phyloP scores from a whole-genome alignment of 805 yeast species.

The Cyberlindnera xylosilytica region DNA sequence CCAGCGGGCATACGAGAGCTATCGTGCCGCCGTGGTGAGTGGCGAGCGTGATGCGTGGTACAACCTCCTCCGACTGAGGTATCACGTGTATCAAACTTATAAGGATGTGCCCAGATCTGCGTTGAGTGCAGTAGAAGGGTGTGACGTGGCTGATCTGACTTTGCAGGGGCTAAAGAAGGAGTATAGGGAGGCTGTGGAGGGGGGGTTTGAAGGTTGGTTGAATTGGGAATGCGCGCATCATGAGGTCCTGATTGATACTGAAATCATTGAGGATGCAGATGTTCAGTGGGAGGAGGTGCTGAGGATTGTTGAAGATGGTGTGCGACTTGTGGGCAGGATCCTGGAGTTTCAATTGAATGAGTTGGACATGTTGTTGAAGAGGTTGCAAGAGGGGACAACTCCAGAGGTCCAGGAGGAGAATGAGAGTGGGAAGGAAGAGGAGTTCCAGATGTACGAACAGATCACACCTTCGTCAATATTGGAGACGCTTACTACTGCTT shows the following conservation, averaged over 20 bases:
- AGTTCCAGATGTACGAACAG: constrained; percentile 24
- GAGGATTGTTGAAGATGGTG: constrained; percentile 4
- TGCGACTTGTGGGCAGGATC: constrained; percentile 7
- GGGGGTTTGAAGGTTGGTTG: constrained; percentile 18
- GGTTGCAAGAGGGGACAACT: constrained; percentile 16
- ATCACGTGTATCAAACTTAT: constrained; percentile 53
- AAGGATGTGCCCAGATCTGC: constrained; percentile 38
- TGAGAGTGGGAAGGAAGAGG: constrained; percentile 15
- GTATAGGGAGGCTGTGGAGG: constrained; percentile 11
- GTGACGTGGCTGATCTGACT: constrained; percentile 3
- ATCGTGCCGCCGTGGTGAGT: constrained; percentile 31
- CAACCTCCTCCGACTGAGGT: constrained; percentile 56
- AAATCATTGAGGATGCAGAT: constrained; percentile 12
- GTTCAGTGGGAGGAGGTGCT: neutral
- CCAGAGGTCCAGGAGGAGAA: constrained; percentile 14
- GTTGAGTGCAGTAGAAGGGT: constrained; percentile 31
- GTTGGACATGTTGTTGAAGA: constrained; percentile 16
- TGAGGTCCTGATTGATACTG: constrained; percentile 21
- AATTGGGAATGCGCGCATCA: constrained; percentile 30
- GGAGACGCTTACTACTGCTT: constrained; percentile 16
- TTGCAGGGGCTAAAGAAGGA: constrained; percentile 16
- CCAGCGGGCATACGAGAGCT: constrained; percentile 49
- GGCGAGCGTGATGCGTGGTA: constrained; percentile 46
- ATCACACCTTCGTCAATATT: constrained; percentile 22
- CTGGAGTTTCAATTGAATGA: constrained; percentile 21